Base-by-base conservation (phyloP, 331 rosid genomes). In the Pyracantha coccinea region DNA sequence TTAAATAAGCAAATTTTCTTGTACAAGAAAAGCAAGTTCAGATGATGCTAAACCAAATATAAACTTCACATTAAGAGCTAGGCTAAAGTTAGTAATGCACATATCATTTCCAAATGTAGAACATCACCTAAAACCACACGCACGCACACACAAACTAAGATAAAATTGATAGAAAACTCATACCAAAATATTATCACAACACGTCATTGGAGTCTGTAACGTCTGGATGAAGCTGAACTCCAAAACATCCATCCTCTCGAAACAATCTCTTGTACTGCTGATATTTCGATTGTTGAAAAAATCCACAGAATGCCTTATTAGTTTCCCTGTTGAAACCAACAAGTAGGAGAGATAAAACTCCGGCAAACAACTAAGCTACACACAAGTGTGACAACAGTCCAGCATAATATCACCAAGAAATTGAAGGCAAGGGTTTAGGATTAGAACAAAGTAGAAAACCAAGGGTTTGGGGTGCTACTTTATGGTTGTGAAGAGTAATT, bases 251-350 rank as follows among this genome's bases (percentile, higher is more conserved):
- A 32, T 75, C 79, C 74, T 83, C 82, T 58, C 7, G 77, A 64
- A 84, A 76, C 53, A 80, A 82, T 53, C 81, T 82, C 75, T 76
- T 72, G 76, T 80, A 77, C 47, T 47, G 83, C 65, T 73, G 75
- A 81, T 70, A 73, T 38, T 83, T 87, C 29, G 82, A 80, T 69
- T 81, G 89, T 76, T 79, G 66, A 54, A 85, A 78, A 83, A 93
- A 91, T 75, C 97, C 98, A 80, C 97, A 89, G 75, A 93, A 91
- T 25, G 98, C 96, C 83, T 93, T 93, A 53, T 91, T 91, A 74
- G 77, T 81, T 87, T 93, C 98, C 83, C 98, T 93, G 87, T 84
- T 61, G 77, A 77, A 86, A 80, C 53, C 78, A 84, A 78, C 27
- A 78, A 77, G 70, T 53, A 23, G 10, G 19, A 55, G 44, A 83